Base-by-base conservation (phyloP, 2,329 filamentous ascomycete species). In the Ophiostoma fasciatum region DNA sequence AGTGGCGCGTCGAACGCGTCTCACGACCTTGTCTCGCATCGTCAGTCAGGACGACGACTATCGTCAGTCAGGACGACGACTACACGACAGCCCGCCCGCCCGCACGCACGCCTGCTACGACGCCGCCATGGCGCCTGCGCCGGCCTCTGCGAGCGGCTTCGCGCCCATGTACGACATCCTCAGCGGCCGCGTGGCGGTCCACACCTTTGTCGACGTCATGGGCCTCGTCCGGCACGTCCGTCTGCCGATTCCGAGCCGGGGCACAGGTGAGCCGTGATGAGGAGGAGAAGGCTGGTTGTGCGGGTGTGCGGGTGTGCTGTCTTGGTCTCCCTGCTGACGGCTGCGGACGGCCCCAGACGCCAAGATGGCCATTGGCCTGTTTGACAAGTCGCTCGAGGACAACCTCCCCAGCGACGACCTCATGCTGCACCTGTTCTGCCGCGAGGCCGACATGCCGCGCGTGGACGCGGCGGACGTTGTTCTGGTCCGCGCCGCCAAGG, bases 201-300 rank as follows among this genome's bases (percentile, higher is more conserved):
- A 50, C 20, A 45, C 28, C 2, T 39, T 59, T 6, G 60, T 76
- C 43, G 78, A 62, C 54, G 57, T 90, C 28, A 66, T 84, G 34
- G 85, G 83, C 1, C 55, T 88, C 5, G 69, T 88, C 4, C 70
- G 72, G 35, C 81, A 88, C 46, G 66, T 64, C 33, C 64, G 71
- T 38, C 54, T 63, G 1, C 68, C 73, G 1, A 61, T 60, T 1
- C 38, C 12, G 12, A 14, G 23, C 11, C 20, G 11, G 6, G 20
- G 19, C n/a, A 25, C 18, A 12, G 25, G 33, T 33, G 19, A 4
- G 36, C 31, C 5, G 18, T 4, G n/a, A n/a, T n/a, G n/a, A n/a
- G n/a, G n/a, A n/a, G n/a, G n/a, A n/a, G n/a, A n/a, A n/a, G n/a
- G n/a, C n/a, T n/a, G n/a, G n/a, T n/a, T n/a, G n/a, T n/a, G n/a